Conservation (phyloP, 1,284 basidiomycete genomes). For the Austroboletus niveus region DNA sequence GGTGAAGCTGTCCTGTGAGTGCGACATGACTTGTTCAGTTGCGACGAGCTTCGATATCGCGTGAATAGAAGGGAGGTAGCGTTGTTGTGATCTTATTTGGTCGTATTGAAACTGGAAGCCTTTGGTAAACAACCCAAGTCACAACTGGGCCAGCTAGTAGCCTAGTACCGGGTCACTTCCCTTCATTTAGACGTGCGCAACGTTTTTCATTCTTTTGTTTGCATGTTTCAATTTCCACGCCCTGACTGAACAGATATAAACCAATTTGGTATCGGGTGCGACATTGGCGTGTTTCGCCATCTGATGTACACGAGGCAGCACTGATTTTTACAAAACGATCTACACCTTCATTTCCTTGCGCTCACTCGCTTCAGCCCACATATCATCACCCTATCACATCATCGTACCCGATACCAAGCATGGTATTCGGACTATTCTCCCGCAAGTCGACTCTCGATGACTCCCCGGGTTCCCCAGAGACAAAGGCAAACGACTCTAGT, state of each 20-base stretch:
- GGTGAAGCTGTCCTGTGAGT: slow-evolving; percentile 53
- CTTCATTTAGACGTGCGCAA: too few relatives aligned
- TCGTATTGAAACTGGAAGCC: slow-evolving; percentile 24
- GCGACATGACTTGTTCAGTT: slow-evolving; percentile 22
- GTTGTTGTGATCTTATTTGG: slow-evolving; percentile 29
- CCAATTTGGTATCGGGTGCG: slow-evolving; percentile 5
- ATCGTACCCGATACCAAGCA: slow-evolving; percentile 13
- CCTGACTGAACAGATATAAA: background rate
- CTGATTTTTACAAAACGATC: slow-evolving; percentile 2
- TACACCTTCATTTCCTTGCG: background rate
- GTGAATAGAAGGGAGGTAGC: background rate
- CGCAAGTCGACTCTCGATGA: slow-evolving; percentile 35
- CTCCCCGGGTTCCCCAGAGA: slow-evolving; percentile 7
- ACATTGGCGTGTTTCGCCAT: slow-evolving; percentile 19
- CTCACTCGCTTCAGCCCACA: background rate
- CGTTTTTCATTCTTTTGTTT: too few relatives aligned
- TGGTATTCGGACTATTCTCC: slow-evolving; percentile 54
- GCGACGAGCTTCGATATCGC: background rate
- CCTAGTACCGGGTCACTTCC: too few relatives aligned
- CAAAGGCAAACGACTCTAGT: slow-evolving; percentile 8
- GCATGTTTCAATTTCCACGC: background rate
- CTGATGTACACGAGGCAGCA: slow-evolving; percentile 23
- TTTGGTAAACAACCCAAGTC: slow-evolving; percentile 20
- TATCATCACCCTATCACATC: slow-evolving; percentile 3
- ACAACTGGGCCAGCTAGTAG: too few relatives aligned